Evolutionary conservation across 2,329 filamentous ascomycete species (phyloP), one percentile per base, ranked within the genome.

Genomic region (Thelonectria rubi): DNA sequence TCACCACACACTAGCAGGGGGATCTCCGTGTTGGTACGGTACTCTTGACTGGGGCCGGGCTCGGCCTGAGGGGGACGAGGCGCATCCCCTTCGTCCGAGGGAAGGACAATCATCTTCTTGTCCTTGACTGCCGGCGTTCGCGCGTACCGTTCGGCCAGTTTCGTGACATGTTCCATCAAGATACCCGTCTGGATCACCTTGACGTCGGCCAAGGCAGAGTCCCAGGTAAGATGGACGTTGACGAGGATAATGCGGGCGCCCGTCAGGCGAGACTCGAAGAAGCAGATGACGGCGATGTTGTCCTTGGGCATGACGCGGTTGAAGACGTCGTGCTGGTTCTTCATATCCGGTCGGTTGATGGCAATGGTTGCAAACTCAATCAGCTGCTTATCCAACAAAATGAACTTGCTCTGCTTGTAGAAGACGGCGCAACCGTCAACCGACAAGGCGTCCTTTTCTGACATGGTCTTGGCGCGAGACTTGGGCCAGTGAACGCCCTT

Each of bases 271-370:
- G 97, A 97, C 78, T 99, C 95, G 65, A 99, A 87, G 81, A 98
- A 97, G 58, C 91, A 88, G 49, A 97, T 87, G 49, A 97, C 90
- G 15, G 91, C 95, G 76, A 99, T 97, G 75, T 98, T 94, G 82
- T 99, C 95, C 79, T 95, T 93, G 63, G 94, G 94, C 95, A 97
- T 98, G 63, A 99, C 91, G 26, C 95, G 91, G 76, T 99, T 99
- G 84, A 97, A 98, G 59, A 98, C 94, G 72, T 99, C 95, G 74
- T 97, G 92, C 72, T 97, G 93, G 58, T 94, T 92, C 80, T 98
- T 98, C 88, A 97, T 97, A 75, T 98, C 95, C 3, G 94, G 92
- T 67, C 95, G 86, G 74, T 96, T 95, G 78, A 99, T 97, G 67
- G 94, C 94, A 58, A 93, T 92, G 61, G 92, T 91, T 39, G 91